Percentiles rank a stretch among this genome's conserved stretches.
phyloP scores from a whole-genome alignment of 2,329 filamentous ascomycete species.

The Fusarium udum region DNA sequence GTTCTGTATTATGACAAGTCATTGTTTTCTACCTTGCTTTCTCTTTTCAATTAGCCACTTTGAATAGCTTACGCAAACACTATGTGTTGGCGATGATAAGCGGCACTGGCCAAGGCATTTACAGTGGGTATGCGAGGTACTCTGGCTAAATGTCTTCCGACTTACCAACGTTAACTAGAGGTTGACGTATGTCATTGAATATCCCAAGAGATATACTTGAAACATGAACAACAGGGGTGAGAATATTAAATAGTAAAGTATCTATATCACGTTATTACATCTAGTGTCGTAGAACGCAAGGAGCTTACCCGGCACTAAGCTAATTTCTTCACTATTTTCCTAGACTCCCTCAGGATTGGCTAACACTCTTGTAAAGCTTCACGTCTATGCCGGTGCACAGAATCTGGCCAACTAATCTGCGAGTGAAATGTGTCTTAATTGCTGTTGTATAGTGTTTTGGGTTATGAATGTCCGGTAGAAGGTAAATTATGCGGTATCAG shows the following conservation, averaged over 20 bases:
- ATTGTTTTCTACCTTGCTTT: background rate
- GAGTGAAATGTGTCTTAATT: accelerated
- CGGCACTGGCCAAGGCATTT: accelerated
- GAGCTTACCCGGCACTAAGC: background rate
- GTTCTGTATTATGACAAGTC: background rate
- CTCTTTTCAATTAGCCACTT: accelerated
- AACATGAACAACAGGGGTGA: accelerated
- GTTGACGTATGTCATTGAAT: accelerated
- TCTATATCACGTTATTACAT: background rate
- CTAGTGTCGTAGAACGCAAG: accelerated
- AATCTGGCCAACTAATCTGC: accelerated
- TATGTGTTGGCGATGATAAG: too few relatives aligned
- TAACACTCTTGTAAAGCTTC: accelerated
- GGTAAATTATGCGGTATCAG: accelerated
- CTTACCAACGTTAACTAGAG: too few relatives aligned
- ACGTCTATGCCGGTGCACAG: too few relatives aligned
- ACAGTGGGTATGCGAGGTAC: accelerated
- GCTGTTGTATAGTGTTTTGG: accelerated
- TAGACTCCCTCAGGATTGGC: background rate
- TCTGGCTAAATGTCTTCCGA: too few relatives aligned
- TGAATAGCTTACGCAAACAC: background rate
- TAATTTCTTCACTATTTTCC: background rate
- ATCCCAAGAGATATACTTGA: accelerated
- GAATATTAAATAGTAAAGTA: background rate
- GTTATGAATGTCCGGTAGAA: accelerated